Conservation (phyloP, 768 basidiomycete species). For the Omphalotus guepiniiformis region DNA sequence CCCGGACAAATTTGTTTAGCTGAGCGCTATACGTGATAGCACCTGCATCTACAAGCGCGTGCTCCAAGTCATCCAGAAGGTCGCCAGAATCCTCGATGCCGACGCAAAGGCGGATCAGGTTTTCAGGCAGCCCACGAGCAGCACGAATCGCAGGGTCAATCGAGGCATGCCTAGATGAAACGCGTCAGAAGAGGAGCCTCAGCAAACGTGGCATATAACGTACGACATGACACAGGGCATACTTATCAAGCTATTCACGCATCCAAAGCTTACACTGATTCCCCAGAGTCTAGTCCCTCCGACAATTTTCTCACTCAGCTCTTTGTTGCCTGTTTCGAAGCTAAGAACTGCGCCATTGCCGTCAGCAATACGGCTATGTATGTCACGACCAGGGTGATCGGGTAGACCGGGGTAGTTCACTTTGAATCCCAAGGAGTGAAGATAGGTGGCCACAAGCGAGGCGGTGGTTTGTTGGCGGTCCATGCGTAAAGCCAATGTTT, state of each 20-base stretch:
- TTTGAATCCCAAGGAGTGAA: conserved; percentile 79
- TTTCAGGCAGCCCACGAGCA: conserved; percentile 96
- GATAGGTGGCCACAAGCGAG: conserved; percentile 80
- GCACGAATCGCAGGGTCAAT: conserved; percentile 94
- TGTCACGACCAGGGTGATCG: conserved; percentile 73
- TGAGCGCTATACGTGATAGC: conserved; percentile 64
- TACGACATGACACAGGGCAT: conserved; percentile 99
- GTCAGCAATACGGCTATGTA: conserved; percentile 88
- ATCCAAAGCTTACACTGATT: conserved; percentile 96
- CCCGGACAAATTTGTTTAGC: conserved; percentile 47
- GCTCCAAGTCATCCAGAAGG: conserved; percentile 91
- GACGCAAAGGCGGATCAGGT: conserved; percentile 95
- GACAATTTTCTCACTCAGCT: conserved; percentile 87
- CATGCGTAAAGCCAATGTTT: conserved; percentile 95
- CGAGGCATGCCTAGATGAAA: conserved; percentile 76
- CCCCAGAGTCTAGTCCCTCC: conserved; percentile 93
- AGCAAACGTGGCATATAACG: conserved; percentile 32
- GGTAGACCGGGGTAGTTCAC: conserved; percentile 91
- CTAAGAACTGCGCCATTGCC: conserved; percentile 93
- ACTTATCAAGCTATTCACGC: conserved; percentile 95
- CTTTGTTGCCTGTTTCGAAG: conserved; percentile 91
- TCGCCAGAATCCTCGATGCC: conserved; percentile 96
- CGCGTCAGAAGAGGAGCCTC: conserved; percentile 2
- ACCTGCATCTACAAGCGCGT: conserved; percentile 87
- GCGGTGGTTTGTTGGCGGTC: conserved; percentile 87